Evolutionary conservation across 2,329 filamentous ascomycete genomes (phyloP), one percentile per base, ranked within the genome.

Genomic region (Ceratocystis eucalypticola): DNA sequence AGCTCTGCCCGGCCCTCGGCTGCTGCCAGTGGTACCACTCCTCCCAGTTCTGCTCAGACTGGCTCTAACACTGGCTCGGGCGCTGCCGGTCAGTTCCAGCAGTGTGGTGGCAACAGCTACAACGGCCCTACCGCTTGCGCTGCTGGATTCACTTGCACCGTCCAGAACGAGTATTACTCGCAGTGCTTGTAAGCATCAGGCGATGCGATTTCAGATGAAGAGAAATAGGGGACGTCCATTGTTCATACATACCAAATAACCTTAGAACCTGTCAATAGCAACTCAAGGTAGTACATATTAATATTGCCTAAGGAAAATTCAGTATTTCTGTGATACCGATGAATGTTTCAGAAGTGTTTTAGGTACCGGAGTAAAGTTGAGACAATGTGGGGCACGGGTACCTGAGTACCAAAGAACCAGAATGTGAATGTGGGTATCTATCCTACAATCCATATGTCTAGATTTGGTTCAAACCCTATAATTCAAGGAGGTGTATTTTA

Each of bases 91-190:
- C 72, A 71, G 62, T 78, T 71, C 62, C 74, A 71, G 4, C 76
- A 77, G 70, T 78, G 76, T 55, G 76, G 75, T 22, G 76, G 77
- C 4, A 67, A 20, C 59, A 72, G 71, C 41, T 78, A 70, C 68
- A 72, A 61, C 15, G 77, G 77, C 25, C 71, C 74, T 46, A 77
- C 72, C 1, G 69, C 66, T 3, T 79, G 77, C 69, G 72, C 68
- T 30, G 69, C 72, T 20, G 73, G 73, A 12, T 74, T 66, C 41
- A 77, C 72, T 20, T 79, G 77, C 72, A 72, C 69, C 50, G 72
- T 71, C 62, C 45, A 72, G 65, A 79, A 78, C 71, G 71, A 72
- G 55, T 78, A 70, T 69, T 79, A 78, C 72, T 75, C 66, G 17
- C 77, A 79, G 70, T 79, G 77, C 70, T 66, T 76, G 67, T 78